Conservation (phyloP, 768 basidiomycete species). For the Lentinula detonsa region DNA sequence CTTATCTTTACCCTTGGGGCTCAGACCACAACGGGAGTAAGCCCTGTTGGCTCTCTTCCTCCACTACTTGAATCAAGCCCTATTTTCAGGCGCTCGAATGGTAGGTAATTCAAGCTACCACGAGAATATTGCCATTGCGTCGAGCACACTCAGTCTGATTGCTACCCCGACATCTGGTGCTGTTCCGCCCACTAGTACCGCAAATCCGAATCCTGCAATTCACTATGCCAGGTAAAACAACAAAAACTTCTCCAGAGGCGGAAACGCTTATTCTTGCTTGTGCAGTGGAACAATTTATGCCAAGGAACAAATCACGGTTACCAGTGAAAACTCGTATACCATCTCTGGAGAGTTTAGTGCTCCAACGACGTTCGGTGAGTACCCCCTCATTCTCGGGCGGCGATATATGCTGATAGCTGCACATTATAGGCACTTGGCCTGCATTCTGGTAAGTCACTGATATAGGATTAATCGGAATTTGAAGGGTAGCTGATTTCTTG, state of each 20-base stretch:
- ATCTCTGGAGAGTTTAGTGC: constrained; percentile 37
- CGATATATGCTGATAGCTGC: background rate
- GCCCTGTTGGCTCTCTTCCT: constrained; percentile 8
- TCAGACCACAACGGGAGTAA: constrained; percentile 40
- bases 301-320: constrained; percentile 35
- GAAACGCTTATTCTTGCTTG: background rate
- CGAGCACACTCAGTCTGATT: constrained; percentile 32
- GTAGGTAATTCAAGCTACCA: constrained; percentile 34
- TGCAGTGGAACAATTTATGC: constrained; percentile 34
- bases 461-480: background rate
- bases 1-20: constrained; percentile 41
- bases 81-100: constrained; percentile 33
- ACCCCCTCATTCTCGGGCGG: background rate
- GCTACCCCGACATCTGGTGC: constrained; percentile 34
- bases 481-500: background rate
- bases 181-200: constrained; percentile 30
- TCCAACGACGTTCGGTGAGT: constrained; percentile 24
- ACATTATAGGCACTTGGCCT: constrained; percentile 30
- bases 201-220: constrained; percentile 36
- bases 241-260: background rate
- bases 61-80: background rate
- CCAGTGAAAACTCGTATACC: constrained; percentile 26
- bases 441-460: constrained; percentile 30
- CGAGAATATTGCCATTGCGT: constrained; percentile 29
- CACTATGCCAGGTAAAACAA: constrained; percentile 31